Evolutionary conservation across 495 filamentous ascomycete genomes (phyloP), one percentile per base, ranked within the genome.

Genomic region (Xylaria scruposa): DNA sequence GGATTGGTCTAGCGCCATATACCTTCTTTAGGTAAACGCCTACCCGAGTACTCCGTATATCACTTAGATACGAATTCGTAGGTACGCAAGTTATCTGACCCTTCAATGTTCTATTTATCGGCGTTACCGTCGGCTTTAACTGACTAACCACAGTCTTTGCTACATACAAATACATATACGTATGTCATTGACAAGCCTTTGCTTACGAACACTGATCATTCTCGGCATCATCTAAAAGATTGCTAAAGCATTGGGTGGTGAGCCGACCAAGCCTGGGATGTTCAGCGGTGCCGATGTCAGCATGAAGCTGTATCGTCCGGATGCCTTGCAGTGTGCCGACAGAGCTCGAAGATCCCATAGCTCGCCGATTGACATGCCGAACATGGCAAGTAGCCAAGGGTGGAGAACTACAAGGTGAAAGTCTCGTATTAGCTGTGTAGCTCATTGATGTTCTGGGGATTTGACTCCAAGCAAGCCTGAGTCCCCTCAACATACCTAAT

Each of bases 281-380:
- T 91, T 90, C 75, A 89, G 79, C 29, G 89, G 89, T 38, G 81
- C 84, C 78, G 88, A 90, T 1, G 89, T 91, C 63, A 94, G 79
- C 73, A 94, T 87, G 76, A 94, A 93, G 38, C 83, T 87, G 87
- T 91, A 93, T 75, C 85, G 85, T 19, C 86, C 86, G 62, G 81
- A 86, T 73, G 83, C 82, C 73, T 81, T 79, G 74, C 88, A 90
- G 40, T 83, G 74, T 53, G 83, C 83, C 0, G 84, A 81, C 24
- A 91, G 76, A 5, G 73, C 80, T 65, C 88, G 84, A 21, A 91
- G 79, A 77, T 90, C 86, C 87, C 88, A 91, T 7, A 91, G 81
- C 78, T 91, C 90, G 5, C 89, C 89, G 44, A 91, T 85, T 0
- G 85, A 83, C 79, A 87, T 82, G 1, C 88, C 92, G 85, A 91